phyloP scores from a whole-genome alignment of 306 rosid species.

The Hippophae rhamnoides region DNA sequence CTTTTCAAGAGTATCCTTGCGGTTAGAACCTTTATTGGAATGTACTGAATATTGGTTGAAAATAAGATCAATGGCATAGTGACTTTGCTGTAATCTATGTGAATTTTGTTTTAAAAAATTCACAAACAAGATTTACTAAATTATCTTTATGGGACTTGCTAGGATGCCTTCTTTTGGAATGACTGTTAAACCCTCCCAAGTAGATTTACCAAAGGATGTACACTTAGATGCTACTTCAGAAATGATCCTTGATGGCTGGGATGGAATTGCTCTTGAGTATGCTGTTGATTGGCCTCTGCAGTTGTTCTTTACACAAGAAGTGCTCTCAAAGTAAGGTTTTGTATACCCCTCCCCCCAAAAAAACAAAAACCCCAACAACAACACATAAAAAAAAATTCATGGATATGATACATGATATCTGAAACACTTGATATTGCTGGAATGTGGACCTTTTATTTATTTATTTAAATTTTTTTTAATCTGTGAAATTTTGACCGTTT shows the following conservation, averaged over 20 bases:
- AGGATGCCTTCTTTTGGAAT: conserved; percentile 95
- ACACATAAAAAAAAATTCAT: no score
- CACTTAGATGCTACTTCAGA: conserved; percentile 52
- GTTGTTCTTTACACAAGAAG: conserved; percentile 90
- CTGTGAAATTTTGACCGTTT: conserved; percentile 10
- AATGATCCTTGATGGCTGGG: conserved; percentile 81
- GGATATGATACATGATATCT: background rate
- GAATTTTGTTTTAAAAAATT: background rate
- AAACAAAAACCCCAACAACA: no score
- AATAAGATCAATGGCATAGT: no score
- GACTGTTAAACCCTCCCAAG: conserved; percentile 57
- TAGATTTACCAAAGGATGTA: conserved; percentile 53
- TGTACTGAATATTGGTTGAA: background rate
- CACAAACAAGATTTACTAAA: conserved; percentile 3
- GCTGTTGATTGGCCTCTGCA: conserved; percentile 96
- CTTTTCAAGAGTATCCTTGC: conserved; percentile 74
- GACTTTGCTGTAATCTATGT: no score
- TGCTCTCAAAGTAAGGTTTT: conserved; percentile 75
- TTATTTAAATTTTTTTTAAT: background rate
- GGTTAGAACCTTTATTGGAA: conserved; percentile 37
- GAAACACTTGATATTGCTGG: conserved; percentile 13
- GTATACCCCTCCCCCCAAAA: no score
- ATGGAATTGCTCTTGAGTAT: conserved; percentile 90
- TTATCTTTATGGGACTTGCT: conserved; percentile 18
- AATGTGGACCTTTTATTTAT: conserved; percentile 8